Percentiles rank a stretch among this genome's conserved stretches.
Evolutionary conservation across 129 eudicot species (phyloP).

Genomic region (Artemisia argyi): DNA sequence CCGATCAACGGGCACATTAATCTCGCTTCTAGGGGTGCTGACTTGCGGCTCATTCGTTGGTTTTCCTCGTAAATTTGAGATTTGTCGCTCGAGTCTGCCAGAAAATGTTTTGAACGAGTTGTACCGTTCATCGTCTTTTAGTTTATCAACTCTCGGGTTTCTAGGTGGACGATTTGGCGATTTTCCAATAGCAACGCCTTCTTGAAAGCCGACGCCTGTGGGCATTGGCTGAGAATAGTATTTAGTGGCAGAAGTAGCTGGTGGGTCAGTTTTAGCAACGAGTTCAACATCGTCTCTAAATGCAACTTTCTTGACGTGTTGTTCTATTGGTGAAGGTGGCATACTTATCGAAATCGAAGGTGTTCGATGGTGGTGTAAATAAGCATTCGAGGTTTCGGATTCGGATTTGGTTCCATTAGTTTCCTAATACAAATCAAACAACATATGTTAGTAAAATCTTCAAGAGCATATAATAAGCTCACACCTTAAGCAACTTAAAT

Average conservation of each 20-base stretch:
- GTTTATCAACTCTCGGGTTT: constrained; percentile 31
- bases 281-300: constrained; percentile 40
- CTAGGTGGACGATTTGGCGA: constrained; percentile 18
- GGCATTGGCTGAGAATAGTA: constrained; percentile 74
- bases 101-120: constrained; percentile 82
- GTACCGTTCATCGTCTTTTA: constrained; percentile 51
- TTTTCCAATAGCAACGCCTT: constrained; percentile 26
- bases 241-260: constrained; percentile 24
- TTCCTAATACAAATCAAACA: constrained; percentile 34
- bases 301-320: constrained; percentile 38
- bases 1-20: constrained; percentile 57
- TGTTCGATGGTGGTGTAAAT: constrained; percentile 34
- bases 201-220: constrained; percentile 28
- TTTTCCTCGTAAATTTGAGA: constrained; percentile 56
- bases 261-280: constrained; percentile 8
- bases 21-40: constrained; percentile 29
- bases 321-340: constrained; percentile 70
- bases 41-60: constrained; percentile 23
- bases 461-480: neutral
- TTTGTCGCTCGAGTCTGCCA: constrained; percentile 64
- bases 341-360: constrained; percentile 73
- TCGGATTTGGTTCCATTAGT: constrained; percentile 24
- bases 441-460: constrained; percentile 2
- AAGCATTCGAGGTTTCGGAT: constrained; percentile 17
- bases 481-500: neutral